A percentile compares a stretch with the other conserved stretches of the same genome.
phyloP scores from a whole-genome alignment of 805 yeast species.

The Myxozyma mucilagina region DNA sequence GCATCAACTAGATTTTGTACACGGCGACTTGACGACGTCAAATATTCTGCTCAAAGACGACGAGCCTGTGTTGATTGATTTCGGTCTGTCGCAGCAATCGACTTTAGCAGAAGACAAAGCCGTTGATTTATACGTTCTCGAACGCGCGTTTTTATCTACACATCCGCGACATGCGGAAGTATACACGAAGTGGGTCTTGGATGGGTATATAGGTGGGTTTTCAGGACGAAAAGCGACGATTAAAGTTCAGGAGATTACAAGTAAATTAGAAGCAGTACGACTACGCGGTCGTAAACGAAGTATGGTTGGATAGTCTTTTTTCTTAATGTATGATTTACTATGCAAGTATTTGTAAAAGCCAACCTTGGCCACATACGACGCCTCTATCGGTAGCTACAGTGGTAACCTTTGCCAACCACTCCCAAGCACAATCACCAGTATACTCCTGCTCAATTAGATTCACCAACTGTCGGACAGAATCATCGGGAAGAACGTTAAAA shows the following conservation, averaged over 20 bases:
- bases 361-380: slow-evolving; percentile 28
- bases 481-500: slow-evolving; percentile 31
- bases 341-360: slow-evolving; percentile 18
- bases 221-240: slow-evolving; percentile 24
- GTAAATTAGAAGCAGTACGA: slow-evolving; percentile 78
- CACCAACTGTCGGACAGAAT: slow-evolving; percentile 1
- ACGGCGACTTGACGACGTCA: slow-evolving; percentile 93
- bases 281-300: slow-evolving; percentile 93
- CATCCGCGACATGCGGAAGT: slow-evolving; percentile 71
- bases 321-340: background rate
- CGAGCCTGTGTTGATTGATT: slow-evolving; percentile 74
- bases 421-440: slow-evolving; percentile 18
- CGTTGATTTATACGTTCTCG: slow-evolving; percentile 93
- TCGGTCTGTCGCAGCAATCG: slow-evolving; percentile 82
- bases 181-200: slow-evolving; percentile 69
- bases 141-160: slow-evolving; percentile 86
- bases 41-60: slow-evolving; percentile 62
- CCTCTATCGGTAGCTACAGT: slow-evolving; percentile 28
- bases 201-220: slow-evolving; percentile 54
- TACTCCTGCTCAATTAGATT: background rate
- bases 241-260: slow-evolving; percentile 49
- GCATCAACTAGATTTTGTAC: slow-evolving; percentile 77
- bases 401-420: slow-evolving; percentile 27
- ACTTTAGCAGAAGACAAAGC: slow-evolving; percentile 86
- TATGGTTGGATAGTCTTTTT: slow-evolving; percentile 68